phyloP scores from a whole-genome alignment of 306 rosid species.

The Lablab purpureus region DNA sequence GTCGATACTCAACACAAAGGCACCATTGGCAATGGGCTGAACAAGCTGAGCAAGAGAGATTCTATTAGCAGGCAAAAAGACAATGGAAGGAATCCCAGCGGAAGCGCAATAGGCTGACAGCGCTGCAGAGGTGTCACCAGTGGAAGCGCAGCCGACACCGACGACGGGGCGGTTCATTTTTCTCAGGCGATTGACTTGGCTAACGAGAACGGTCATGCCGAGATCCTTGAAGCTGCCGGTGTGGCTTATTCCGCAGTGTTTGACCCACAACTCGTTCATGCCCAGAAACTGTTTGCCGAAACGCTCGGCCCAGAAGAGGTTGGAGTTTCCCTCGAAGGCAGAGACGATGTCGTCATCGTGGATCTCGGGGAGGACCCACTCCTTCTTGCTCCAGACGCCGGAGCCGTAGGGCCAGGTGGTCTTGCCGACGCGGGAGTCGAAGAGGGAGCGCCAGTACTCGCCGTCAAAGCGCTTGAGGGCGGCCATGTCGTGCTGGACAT shows the following conservation, averaged over 20 bases:
- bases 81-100: conserved; percentile 78
- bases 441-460: conserved; percentile 77
- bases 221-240: conserved; percentile 86
- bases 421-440: conserved; percentile 79
- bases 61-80: conserved; percentile 71
- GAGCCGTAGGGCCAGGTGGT: conserved; percentile 93
- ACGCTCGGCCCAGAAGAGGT: conserved; percentile 92
- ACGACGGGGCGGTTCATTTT: conserved; percentile 75
- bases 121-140: conserved; percentile 87
- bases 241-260: conserved; percentile 90
- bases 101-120: conserved; percentile 80
- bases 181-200: conserved; percentile 78
- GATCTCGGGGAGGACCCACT: conserved; percentile 87
- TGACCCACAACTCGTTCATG: conserved; percentile 88
- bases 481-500: conserved; percentile 72
- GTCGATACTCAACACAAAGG: conserved; percentile 78
- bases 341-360: conserved; percentile 70
- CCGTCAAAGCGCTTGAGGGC: conserved; percentile 78
- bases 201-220: conserved; percentile 89
- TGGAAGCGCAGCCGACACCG: conserved; percentile 88
- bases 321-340: conserved; percentile 86
- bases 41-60: conserved; percentile 83
- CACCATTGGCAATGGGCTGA: conserved; percentile 88
- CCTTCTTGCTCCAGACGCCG: conserved; percentile 91
- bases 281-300: conserved; percentile 74